Percentiles rank a stretch among this genome's conserved stretches.
Evolutionary conservation across 2,329 filamentous ascomycete genomes (phyloP).

Genomic region (Fusarium armeniacum): DNA sequence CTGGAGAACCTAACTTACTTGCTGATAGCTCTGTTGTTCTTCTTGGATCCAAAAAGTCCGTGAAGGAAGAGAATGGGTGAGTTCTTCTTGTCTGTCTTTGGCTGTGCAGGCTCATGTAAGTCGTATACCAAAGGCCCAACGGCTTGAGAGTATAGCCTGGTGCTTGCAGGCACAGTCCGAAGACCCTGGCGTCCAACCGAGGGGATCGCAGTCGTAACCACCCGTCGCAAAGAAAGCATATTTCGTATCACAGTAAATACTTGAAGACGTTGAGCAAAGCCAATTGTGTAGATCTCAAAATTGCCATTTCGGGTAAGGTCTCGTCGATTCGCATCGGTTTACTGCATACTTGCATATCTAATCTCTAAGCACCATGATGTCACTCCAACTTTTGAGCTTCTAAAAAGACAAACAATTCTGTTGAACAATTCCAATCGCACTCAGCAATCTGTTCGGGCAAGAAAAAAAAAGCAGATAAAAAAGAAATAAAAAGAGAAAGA

Average conservation of each 20-base stretch:
- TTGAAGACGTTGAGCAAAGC: constrained; percentile 30
- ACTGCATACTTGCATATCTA: constrained; percentile 46
- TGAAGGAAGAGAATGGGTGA: constrained; percentile 88
- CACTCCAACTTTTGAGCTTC: constrained; percentile 25
- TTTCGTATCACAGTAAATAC: constrained; percentile 15
- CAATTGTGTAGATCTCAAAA: constrained; percentile 42
- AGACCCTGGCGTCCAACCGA: constrained; percentile 11
- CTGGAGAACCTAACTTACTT: constrained; percentile 72
- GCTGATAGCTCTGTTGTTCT: constrained; percentile 94
- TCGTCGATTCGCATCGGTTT: constrained; percentile 33
- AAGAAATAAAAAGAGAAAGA: neutral
- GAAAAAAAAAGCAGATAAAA: neutral
- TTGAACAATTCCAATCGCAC: constrained; percentile 7
- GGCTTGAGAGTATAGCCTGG: constrained; percentile 42
- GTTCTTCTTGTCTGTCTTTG: constrained; percentile 56
- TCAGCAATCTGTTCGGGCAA: constrained; percentile 3
- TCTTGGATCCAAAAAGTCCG: constrained; percentile 93
- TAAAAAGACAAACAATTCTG: constrained; percentile 16
- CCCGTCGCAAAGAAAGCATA: constrained; percentile 42
- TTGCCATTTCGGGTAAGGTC: constrained; percentile 40
- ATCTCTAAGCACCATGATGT: constrained; percentile 35
- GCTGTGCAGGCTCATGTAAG: constrained; percentile 70
- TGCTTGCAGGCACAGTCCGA: neutral
- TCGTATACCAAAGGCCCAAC: constrained; percentile 70
- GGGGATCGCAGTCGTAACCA: constrained; percentile 18